These are phyloP conservation scores for Blastobotrys attinorum DNA, from an alignment of 805 yeast species.

Conservation along the genomic window DNA sequence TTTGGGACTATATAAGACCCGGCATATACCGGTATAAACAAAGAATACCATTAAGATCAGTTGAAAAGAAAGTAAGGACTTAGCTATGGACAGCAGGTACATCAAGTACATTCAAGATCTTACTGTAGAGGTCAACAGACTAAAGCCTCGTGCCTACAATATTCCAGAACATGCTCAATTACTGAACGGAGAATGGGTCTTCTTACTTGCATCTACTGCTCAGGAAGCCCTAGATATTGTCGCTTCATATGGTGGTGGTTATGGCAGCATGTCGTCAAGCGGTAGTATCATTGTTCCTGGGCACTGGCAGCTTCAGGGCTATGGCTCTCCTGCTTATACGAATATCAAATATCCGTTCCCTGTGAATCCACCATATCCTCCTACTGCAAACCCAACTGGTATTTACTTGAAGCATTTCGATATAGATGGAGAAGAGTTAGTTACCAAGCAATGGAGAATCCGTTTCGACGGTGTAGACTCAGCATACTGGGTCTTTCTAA, in stretches of 20 bases:
- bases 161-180: slow-evolving; percentile 9
- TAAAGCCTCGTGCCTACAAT: slow-evolving; percentile 14
- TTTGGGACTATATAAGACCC: no score
- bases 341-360: slow-evolving; percentile 29
- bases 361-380: slow-evolving; percentile 30
- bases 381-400: slow-evolving; percentile 31
- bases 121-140: slow-evolving; percentile 6
- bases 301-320: slow-evolving; percentile 33
- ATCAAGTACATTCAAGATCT: slow-evolving; percentile 15
- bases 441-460: slow-evolving; percentile 17
- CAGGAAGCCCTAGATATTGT: slow-evolving; percentile 9
- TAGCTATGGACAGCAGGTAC: no score
- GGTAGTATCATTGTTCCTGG: slow-evolving; percentile 27
- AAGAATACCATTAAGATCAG: no score
- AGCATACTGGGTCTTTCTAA: slow-evolving; percentile 30
- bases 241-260: no score
- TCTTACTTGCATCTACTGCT: slow-evolving; percentile 14
- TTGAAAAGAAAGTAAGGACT: no score
- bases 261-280: no score
- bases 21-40: no score
- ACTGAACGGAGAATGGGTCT: slow-evolving; percentile 26
- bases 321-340: slow-evolving; percentile 32
- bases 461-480: slow-evolving; percentile 34
- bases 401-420: slow-evolving; percentile 26
- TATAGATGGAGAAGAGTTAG: slow-evolving; percentile 14